Base-by-base conservation (phyloP, 495 filamentous ascomycete genomes). In the Penicillium verhagenii region DNA sequence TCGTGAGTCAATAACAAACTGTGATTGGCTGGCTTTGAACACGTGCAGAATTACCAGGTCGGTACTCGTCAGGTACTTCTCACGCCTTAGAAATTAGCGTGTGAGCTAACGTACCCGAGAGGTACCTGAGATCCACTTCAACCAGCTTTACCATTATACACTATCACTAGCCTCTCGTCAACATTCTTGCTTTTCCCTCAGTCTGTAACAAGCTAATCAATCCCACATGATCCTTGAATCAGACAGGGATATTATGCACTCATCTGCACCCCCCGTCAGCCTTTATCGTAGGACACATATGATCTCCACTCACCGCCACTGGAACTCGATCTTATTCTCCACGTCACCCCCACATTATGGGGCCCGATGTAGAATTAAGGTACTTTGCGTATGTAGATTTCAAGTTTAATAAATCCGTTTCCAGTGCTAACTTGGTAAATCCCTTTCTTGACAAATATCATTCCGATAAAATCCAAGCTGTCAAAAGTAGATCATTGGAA, bases 11-110 rank as follows among this genome's bases (percentile, higher is more conserved):
- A 47, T n/a, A 4, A 13, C 6, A 23, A 6, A 1, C 48, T 38
- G 0, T 57, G 47, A 57, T 57, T 57, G 54, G 54, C 26, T 6
- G 10, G 21, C n/a, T 16, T n/a, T 23, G 13, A 14, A 14, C 47
- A 50, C 47, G 47, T 50, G 47, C 31, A 19, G 23, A 16, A 3
- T 4, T 28, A 25, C 23, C 21, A 26, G 9, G 23, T 1, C 20
- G 20, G 23, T 25, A 45, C 42, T 25, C 23, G 23, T 16, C 6
- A 0, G 14, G 13, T 45, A 45, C 42, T 18, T 21, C 6, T 4
- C 4, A 20, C 14, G 1, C 13, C 33, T 5, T 35, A 35, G 1
- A 14, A 0, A 5, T 16, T 35, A 35, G 14, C 11, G 13, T 6
- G 33, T n/a, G 11, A 19, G 18, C 8, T 42, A 6, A 21, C 16